Conservation (phyloP, 176 grass and related monocot genomes). For the Alloteropsis semialata region DNA sequence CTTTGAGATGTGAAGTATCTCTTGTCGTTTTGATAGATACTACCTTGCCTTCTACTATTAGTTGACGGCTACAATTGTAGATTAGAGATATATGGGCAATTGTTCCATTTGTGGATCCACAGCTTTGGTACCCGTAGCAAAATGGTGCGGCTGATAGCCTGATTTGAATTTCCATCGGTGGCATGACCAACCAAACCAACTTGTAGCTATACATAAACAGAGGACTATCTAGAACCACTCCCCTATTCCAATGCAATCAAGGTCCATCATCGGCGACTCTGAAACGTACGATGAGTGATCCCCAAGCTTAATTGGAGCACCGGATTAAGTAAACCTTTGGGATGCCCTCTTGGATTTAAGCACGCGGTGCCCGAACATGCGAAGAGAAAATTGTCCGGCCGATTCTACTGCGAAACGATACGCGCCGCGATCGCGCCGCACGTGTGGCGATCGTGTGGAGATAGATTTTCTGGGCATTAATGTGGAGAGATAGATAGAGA, state of each 20-base stretch:
- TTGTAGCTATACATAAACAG: neutral
- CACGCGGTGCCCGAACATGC: neutral
- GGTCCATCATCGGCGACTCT: neutral
- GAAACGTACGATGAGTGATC: neutral
- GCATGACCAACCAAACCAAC: conserved; percentile 16
- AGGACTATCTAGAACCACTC: neutral
- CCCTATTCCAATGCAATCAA: neutral
- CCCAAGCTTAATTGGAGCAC: neutral
- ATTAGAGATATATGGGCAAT: no score
- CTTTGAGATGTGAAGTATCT: neutral
- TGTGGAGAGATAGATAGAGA: neutral
- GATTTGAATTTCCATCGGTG: conserved; percentile 8
- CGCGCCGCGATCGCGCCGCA: neutral
- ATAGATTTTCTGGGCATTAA: no score
- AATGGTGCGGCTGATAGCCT: neutral
- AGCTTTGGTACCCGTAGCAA: conserved; percentile 5
- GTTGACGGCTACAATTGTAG: no score
- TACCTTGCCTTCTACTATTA: no score
- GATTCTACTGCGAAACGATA: no score
- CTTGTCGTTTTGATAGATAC: neutral
- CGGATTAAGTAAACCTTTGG: neutral
- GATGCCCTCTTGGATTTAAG: neutral
- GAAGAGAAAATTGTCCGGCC: neutral
- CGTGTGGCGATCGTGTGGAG: neutral
- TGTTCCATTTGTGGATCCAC: neutral